Evolutionary conservation across 2,329 filamentous ascomycete genomes (phyloP), one percentile per base, ranked within the genome.

Genomic region (Zymoseptoria brevis): DNA sequence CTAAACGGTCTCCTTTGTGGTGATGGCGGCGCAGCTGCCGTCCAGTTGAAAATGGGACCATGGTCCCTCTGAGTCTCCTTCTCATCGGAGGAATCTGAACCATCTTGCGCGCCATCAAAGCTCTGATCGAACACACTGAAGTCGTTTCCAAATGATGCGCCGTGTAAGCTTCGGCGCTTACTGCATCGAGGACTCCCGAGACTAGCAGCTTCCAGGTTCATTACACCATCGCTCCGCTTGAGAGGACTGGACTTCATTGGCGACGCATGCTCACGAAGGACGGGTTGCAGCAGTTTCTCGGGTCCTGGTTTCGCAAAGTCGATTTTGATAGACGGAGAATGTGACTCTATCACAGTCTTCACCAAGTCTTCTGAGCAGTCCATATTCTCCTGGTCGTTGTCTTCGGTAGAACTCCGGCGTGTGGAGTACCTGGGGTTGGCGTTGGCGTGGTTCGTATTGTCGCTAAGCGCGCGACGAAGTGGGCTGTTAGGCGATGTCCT

Each of bases 101-200:
- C 61, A 59, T 64, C 71, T 56, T 57, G 66, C 13, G 67, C 54
- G 48, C 65, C 64, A 48, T 72, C 72, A 48, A 69, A 66, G n/a
- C 66, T 75, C 59, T 82, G 79, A 60, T 92, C 90, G 72, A 96
- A 96, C 35, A 96, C 85, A 72, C 85, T 90, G 70, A 90, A 88
- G 66, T 85, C 82, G 24, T 78, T 73, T 52, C 80, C 80, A 62
- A 87, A 79, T 66, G 77, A 83, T 50, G 86, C 82, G 54, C 87
- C 87, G 72, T 96, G 90, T 67, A 96, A 76, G 75, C 92, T 96
- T 69, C 94, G 85, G 65, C 94, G 84, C 66, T 72, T 72, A 79
- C 96, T 96, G 53, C 92, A 89, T 60, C 93, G 89, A 0, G 94
- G 93, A 69, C 89, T 96, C 66, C 89, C 89, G 58, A 88, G 80